Conservation (phyloP, 257 asterid genomes). For the Lycium ferocissimum region DNA sequence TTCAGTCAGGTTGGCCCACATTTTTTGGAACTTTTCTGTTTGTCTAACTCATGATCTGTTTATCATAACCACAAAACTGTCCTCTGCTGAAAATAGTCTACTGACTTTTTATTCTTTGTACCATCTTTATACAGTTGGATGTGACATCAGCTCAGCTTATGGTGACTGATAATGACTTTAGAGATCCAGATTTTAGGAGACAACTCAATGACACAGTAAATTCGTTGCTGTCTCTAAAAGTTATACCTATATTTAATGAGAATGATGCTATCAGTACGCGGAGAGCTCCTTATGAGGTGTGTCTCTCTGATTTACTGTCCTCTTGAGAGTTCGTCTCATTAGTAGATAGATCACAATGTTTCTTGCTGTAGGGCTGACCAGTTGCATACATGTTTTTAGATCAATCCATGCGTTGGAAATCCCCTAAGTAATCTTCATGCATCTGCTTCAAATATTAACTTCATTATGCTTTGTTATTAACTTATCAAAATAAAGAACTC, state of each 20-base stretch:
- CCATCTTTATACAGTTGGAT: conserved; percentile 58
- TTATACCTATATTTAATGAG: conserved; percentile 82
- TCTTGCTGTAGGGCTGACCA: conserved; percentile 22
- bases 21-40: neutral
- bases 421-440: conserved; percentile 1
- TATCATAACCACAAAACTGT: neutral
- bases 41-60: neutral
- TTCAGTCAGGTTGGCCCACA: conserved; percentile 80
- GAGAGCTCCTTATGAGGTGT: conserved; percentile 85
- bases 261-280: conserved; percentile 84
- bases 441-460: conserved; percentile 4
- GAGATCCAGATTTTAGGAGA: conserved; percentile 64
- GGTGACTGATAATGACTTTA: conserved; percentile 82
- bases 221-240: conserved; percentile 59
- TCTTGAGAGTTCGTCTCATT: conserved; percentile 12
- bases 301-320: conserved; percentile 13
- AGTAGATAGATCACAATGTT: conserved; percentile 23
- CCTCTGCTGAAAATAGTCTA: neutral
- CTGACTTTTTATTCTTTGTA: conserved; percentile 28
- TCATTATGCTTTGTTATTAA: neutral
- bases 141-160: conserved; percentile 82
- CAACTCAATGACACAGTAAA: conserved; percentile 75
- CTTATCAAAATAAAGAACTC: neutral
- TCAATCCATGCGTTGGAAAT: conserved; percentile 4
- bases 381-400: neutral